Percentiles rank a stretch among this genome's conserved stretches.
Conservation (phyloP, 2,329 filamentous ascomycete genomes). For the Botrytis paeoniae region DNA sequence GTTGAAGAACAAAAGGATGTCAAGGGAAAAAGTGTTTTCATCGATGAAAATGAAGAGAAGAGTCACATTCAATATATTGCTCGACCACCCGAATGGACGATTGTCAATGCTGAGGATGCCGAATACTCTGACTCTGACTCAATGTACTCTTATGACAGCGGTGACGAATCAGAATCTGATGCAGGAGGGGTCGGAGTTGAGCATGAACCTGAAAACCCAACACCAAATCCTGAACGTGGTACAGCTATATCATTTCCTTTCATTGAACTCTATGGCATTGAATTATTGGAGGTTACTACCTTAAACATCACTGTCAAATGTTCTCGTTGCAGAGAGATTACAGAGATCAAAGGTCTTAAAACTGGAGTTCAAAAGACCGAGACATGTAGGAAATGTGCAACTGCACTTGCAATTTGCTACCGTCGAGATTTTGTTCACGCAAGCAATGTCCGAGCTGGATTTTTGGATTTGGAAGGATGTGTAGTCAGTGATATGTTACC, state of each 20-base stretch:
- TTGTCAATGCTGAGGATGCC: constrained; percentile 41
- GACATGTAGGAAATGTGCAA: constrained; percentile 59
- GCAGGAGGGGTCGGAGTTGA: constrained; percentile 45
- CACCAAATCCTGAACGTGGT: constrained; percentile 54
- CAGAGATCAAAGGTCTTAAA: constrained; percentile 66
- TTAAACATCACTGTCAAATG: constrained; percentile 74
- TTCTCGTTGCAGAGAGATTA: constrained; percentile 70
- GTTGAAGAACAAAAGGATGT: background rate
- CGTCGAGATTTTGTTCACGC: constrained; percentile 69
- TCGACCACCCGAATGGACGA: constrained; percentile 71
- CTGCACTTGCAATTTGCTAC: constrained; percentile 52
- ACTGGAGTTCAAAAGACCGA: constrained; percentile 50
- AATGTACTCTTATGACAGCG: constrained; percentile 42
- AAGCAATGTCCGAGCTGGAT: constrained; percentile 71
- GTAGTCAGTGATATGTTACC: constrained; percentile 73
- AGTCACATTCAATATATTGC: constrained; percentile 70
- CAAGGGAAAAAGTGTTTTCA: constrained; percentile 27
- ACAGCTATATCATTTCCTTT: constrained; percentile 77
- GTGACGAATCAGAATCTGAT: constrained; percentile 36
- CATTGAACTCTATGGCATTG: constrained; percentile 73
- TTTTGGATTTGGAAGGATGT: constrained; percentile 73
- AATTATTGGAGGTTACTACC: constrained; percentile 66
- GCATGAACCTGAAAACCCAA: constrained; percentile 35
- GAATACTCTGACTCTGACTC: constrained; percentile 48
- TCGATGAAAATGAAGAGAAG: constrained; percentile 44